Evolutionary conservation across 495 filamentous ascomycete genomes (phyloP).

Genomic region (Penicillium argentinense): DNA sequence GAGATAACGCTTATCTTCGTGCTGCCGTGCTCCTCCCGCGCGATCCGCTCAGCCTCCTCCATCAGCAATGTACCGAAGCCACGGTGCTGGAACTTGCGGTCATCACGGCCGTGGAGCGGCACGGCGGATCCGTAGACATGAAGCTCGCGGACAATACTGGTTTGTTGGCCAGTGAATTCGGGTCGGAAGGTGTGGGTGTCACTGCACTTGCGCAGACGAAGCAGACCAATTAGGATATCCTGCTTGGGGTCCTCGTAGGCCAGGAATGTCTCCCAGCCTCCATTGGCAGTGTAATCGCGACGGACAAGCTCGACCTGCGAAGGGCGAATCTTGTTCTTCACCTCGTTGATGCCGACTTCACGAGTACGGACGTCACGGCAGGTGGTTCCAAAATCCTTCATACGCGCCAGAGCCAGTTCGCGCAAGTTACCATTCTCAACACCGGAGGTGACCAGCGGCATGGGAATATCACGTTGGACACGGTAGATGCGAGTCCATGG

Average conservation of each 20-base stretch:
- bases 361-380: constrained; percentile 97
- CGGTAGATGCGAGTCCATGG: constrained; percentile 99
- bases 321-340: constrained; percentile 96
- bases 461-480: constrained; percentile 97
- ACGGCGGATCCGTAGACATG: constrained; percentile 97
- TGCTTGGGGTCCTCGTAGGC: constrained; percentile 98
- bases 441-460: constrained; percentile 94
- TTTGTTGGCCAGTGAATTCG: constrained; percentile 81
- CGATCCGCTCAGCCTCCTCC: constrained; percentile 97
- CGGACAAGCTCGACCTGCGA: constrained; percentile 97
- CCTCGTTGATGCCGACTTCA: constrained; percentile 97
- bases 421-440: constrained; percentile 98
- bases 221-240: constrained; percentile 91
- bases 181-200: constrained; percentile 85
- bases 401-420: constrained; percentile 85
- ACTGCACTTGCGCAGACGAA: constrained; percentile 88
- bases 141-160: constrained; percentile 88
- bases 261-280: constrained; percentile 97
- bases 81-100: constrained; percentile 96
- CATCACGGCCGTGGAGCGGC: constrained; percentile 88
- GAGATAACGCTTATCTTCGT: constrained; percentile 93
- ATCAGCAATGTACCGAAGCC: constrained; percentile 94
- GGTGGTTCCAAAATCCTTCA: constrained; percentile 98
- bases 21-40: constrained; percentile 88
- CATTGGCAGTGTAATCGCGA: constrained; percentile 91